phyloP scores from a whole-genome alignment of 208 protist species.

The Leishmania tarentolae region DNA sequence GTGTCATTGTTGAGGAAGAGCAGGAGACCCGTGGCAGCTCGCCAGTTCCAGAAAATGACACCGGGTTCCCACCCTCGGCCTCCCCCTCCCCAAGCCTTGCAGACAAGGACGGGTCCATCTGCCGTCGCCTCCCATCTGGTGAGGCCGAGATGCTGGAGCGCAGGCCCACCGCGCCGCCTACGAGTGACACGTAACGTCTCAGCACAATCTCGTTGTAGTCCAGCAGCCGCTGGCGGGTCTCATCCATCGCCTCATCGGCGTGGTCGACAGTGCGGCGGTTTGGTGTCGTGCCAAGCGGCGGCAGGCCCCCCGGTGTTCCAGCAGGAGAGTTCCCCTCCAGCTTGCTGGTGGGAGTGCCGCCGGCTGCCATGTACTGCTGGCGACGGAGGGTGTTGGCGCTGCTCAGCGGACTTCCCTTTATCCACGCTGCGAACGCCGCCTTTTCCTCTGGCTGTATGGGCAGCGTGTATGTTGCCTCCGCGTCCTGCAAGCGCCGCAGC shows the following conservation, averaged over 20 bases:
- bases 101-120: background rate
- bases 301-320: background rate
- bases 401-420: conserved; percentile 50
- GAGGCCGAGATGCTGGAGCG: conserved; percentile 26
- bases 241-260: conserved; percentile 43
- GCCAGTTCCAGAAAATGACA: background rate
- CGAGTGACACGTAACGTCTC: conserved; percentile 60
- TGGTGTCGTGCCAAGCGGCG: conserved; percentile 5
- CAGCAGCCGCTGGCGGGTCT: conserved; percentile 61
- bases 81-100: background rate
- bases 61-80: conserved; percentile 1
- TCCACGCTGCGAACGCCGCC: conserved; percentile 52
- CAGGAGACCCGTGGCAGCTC: background rate
- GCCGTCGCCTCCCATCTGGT: conserved; percentile 14
- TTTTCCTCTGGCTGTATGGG: conserved; percentile 37
- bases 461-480: conserved; percentile 44
- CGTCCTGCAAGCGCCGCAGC: conserved; percentile 44
- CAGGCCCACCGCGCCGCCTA: conserved; percentile 49
- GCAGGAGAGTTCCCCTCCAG: background rate
- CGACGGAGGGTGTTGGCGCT: conserved; percentile 27
- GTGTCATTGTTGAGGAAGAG: background rate
- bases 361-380: conserved; percentile 2
- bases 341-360: background rate
- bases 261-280: conserved; percentile 26
- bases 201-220: conserved; percentile 63